Evolutionary conservation across 306 rosid species (phyloP), one percentile per base, ranked within the genome.

Genomic region (Purshia tridentata): DNA sequence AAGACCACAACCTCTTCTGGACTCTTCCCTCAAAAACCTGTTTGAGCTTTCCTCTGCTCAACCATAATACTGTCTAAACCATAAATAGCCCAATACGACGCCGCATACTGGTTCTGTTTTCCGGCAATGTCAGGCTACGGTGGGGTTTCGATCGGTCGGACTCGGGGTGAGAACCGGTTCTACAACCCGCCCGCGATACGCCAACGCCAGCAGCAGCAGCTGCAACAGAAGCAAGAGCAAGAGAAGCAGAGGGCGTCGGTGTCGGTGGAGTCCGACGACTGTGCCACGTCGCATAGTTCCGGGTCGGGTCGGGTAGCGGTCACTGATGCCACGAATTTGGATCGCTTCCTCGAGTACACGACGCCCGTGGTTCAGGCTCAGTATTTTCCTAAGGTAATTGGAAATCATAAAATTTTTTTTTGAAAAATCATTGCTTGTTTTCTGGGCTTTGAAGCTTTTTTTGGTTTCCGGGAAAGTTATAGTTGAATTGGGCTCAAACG

Each of bases 101-200:
- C 37, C 56, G 56, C 54, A 5, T 53, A 4, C 46, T 19, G 49
- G 42, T 9, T 42, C 5, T 13, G 7, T 11, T 11, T 56, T 44
- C 10, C 22, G 52, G 55, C 89, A 87, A 90, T 92, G 98, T 87
- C 95, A 59, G 84, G 77, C 77, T 77, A 80, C 76, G 91, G 89
- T 29, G 96, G 90, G 56, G 87, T 84, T 71, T 81, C 96, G 73
- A 84, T 82, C 69, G 79, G 83, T 61, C 88, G 88, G 78, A 74
- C 46, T 74, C 95, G 97, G 14, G 91, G 97, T 5, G 97, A 86
- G 19, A 84, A 88, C 73, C 94, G 94, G 23, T 92, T 90, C 76
- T 90, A 90, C 72, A 86, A 89, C 52, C 98, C 98, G 13, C 98
- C 97, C 57, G 86, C 94, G 72, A 68, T 90, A 64, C 89, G 98